phyloP scores from a whole-genome alignment of 2,329 filamentous ascomycete genomes.

The Zymoseptoria brevis region DNA sequence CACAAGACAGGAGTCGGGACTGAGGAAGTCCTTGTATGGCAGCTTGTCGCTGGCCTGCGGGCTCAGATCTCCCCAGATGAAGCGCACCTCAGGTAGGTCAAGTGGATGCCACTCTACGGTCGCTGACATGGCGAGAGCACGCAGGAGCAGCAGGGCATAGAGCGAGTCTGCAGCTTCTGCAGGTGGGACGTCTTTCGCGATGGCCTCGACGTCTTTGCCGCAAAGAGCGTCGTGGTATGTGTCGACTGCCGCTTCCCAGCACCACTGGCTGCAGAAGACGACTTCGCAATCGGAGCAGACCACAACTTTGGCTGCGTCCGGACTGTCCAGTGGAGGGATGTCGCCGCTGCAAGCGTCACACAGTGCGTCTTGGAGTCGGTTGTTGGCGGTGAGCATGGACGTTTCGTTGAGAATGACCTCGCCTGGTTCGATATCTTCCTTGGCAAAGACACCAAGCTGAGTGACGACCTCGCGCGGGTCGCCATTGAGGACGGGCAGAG shows the following conservation, averaged over 20 bases:
- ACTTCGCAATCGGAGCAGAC: slow-evolving; percentile 50
- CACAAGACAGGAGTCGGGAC: slow-evolving; percentile 16
- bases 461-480: slow-evolving; percentile 40
- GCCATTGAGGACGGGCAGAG: slow-evolving; percentile 60
- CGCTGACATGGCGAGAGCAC: slow-evolving; percentile 53
- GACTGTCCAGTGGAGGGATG: slow-evolving; percentile 44
- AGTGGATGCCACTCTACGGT: slow-evolving; percentile 52
- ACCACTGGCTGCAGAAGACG: slow-evolving; percentile 53
- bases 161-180: slow-evolving; percentile 52
- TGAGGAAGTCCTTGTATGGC: slow-evolving; percentile 9
- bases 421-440: slow-evolving; percentile 66
- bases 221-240: slow-evolving; percentile 54
- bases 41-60: slow-evolving; percentile 3
- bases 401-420: slow-evolving; percentile 73
- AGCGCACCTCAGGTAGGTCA: slow-evolving; percentile 52
- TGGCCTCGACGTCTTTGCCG: slow-evolving; percentile 48
- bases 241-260: slow-evolving; percentile 47
- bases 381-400: slow-evolving; percentile 81
- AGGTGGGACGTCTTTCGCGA: slow-evolving; percentile 50
- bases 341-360: slow-evolving; percentile 82
- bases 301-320: slow-evolving; percentile 24
- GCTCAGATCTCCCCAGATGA: slow-evolving; percentile 57
- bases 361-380: slow-evolving; percentile 73
- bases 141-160: slow-evolving; percentile 52
- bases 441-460: slow-evolving; percentile 87